Percentiles rank a stretch among this genome's conserved stretches.
These are phyloP conservation scores for Taphrina pruni DNA, from an alignment of 1,139 yeast species.

Conservation along the genomic window DNA sequence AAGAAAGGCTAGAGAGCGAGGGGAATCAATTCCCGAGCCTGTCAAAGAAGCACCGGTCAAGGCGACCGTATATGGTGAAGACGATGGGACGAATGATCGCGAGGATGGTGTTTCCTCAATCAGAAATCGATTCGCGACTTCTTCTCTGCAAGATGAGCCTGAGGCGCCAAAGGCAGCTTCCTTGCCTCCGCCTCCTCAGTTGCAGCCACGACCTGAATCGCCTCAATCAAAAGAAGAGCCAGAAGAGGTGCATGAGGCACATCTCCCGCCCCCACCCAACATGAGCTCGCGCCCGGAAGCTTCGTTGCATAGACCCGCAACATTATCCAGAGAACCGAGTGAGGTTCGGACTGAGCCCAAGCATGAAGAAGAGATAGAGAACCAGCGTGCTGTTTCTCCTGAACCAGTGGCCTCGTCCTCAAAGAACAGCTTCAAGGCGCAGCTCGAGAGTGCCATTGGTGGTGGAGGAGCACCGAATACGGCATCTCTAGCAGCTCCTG, in stretches of 20 bases:
- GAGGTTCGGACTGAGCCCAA: conserved; percentile 26
- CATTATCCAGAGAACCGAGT: conserved; percentile 43
- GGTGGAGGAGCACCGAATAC: conserved; percentile 46
- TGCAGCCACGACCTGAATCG: conserved; percentile 11
- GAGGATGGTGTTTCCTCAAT: conserved; percentile 22
- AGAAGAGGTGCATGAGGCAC: not conserved
- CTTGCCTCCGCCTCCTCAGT: conserved; percentile 17
- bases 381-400: conserved; percentile 41
- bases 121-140: conserved; percentile 17
- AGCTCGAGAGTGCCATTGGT: conserved; percentile 48
- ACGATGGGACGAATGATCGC: conserved; percentile 34
- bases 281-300: conserved; percentile 30
- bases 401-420: conserved; percentile 21
- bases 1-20: conserved; percentile 46
- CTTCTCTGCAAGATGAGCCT: conserved; percentile 8
- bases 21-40: conserved; percentile 25
- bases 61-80: conserved; percentile 41
- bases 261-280: conserved; percentile 21
- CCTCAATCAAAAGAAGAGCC: conserved; percentile 24
- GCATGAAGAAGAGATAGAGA: conserved; percentile 32
- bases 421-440: conserved; percentile 42
- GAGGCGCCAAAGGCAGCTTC: conserved; percentile 13
- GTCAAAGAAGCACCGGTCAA: conserved; percentile 44
- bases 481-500: not conserved
- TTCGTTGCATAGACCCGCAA: conserved; percentile 35